Base-by-base conservation (phyloP, 2,329 filamentous ascomycete species). In the Phaeosphaeria sp. region DNA sequence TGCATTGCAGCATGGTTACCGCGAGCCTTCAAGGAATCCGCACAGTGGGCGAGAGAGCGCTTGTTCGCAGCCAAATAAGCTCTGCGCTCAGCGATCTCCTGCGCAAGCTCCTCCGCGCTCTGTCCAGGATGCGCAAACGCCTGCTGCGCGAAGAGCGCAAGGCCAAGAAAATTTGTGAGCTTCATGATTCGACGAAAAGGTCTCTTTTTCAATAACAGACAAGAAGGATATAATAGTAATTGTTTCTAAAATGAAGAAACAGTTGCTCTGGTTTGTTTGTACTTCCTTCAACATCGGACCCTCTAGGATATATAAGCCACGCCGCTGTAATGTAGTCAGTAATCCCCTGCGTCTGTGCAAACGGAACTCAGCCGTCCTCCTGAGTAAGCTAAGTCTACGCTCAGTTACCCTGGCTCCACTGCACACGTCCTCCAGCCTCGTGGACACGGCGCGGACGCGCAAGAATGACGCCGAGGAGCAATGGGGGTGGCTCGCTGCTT, bases 31-130 rank as follows among this genome's bases (percentile, higher is more conserved):
- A 78, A 71, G 6, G 74, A 75, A 56, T 77, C 77, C 6, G 77
- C 72, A 56, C 81, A 82, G 51, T 77, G 64, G 47, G 69, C 72
- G 6, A 82, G 71, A 15, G 78, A 79, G 40, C 80, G 77, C 61
- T 75, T 76, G 60, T 70, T 70, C 44, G 61, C 65, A 48, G 69
- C 65, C 57, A 78, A 55, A 58, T 78, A 78, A 17, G 71, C 69
- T 48, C 65, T 65, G 42, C 77, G 76, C 60, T 77, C 67, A 40
- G 65, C 68, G 39, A 77, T 69, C 46, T 79, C 77, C 18, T 68
- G 70, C 50, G 62, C 64, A 33, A 74, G 56, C 54, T 80, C 74
- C 50, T 61, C 65, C n/a, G 58, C 39, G 44, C 61, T 67, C 42
- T 79, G 71, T 21, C 77, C 78, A 0, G 78, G 78, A 42, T 80